These are phyloP conservation scores for Entonaema liquescens DNA, from an alignment of 495 filamentous ascomycete genomes.

Conservation along the genomic window DNA sequence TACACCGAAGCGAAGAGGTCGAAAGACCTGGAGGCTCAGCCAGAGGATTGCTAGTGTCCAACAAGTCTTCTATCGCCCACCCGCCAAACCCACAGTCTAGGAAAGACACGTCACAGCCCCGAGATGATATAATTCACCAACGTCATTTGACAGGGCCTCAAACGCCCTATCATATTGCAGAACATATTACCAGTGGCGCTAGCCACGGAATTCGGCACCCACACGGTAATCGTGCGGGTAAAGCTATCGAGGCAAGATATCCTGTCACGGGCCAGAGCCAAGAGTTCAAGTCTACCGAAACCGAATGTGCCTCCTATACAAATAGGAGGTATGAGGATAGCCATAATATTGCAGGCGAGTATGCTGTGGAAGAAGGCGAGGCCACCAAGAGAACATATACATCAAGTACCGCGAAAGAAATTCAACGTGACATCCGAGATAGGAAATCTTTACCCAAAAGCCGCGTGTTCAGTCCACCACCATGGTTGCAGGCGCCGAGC, in stretches of 20 bases:
- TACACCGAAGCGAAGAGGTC: constrained; percentile 37
- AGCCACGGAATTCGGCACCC: not conserved
- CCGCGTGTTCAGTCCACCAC: constrained; percentile 47
- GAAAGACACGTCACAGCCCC: not conserved
- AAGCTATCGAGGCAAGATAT: not conserved
- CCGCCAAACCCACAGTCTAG: not conserved
- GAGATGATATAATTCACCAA: constrained; percentile 1
- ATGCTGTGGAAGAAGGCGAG: not conserved
- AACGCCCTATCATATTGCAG: not conserved
- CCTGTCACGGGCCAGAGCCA: not conserved
- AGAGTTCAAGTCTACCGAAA: not conserved
- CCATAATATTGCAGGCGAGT: not conserved
- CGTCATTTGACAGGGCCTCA: not conserved
- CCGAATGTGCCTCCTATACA: not conserved
- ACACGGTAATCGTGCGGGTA: not conserved
- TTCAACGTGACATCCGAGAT: not conserved
- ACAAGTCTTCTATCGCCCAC: not conserved
- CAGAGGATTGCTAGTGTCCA: not conserved
- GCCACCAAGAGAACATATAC: not conserved
- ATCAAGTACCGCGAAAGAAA: not conserved
- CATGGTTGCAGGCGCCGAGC: constrained; percentile 46
- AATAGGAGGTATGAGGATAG: not conserved
- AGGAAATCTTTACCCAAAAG: constrained; percentile 34
- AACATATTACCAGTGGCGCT: constrained; percentile 1
- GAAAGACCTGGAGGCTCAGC: constrained; percentile 27